A percentile compares a stretch with the other conserved stretches of the same genome.
These are phyloP conservation scores for Passiflora organensis DNA, from an alignment of 345 rosid genomes.

Conservation along the genomic window DNA sequence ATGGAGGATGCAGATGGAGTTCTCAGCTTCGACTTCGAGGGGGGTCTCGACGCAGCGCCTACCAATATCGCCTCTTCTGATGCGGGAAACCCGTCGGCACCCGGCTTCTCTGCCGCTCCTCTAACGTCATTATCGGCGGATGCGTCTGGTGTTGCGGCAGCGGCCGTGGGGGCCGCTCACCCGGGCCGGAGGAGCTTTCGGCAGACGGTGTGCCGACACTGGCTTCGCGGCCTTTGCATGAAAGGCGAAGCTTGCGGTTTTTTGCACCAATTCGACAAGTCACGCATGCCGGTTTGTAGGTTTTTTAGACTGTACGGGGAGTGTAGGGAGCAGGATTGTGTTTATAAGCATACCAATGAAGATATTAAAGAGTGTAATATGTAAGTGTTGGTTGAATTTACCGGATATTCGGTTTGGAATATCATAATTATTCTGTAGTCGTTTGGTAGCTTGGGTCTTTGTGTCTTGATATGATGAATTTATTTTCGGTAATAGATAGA, in stretches of 20 bases:
- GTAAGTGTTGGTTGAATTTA: conserved; percentile 31
- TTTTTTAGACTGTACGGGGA: conserved; percentile 85
- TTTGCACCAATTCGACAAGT: conserved; percentile 94
- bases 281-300: conserved; percentile 96
- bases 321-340: conserved; percentile 98
- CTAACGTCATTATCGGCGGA: conserved; percentile 9
- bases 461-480: too few species aligned
- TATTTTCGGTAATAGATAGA: too few species aligned
- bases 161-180: conserved; percentile 15
- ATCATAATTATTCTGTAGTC: too few species aligned
- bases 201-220: conserved; percentile 97
- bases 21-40: conserved; percentile 96
- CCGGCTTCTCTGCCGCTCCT: conserved; percentile 17
- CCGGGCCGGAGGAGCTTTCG: conserved; percentile 82
- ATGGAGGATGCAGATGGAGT: conserved; percentile 47
- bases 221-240: conserved; percentile 98
- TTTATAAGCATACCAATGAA: conserved; percentile 91
- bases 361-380: conserved; percentile 99
- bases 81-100: conserved; percentile 45
- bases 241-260: conserved; percentile 98
- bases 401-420: too few species aligned
- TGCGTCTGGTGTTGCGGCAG: conserved; percentile 6
- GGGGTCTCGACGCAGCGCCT: conserved; percentile 76
- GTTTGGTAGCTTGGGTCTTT: too few species aligned
- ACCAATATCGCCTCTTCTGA: conserved; percentile 47